Conservation (phyloP, 345 rosid genomes). For the Moricandia arvensis region DNA sequence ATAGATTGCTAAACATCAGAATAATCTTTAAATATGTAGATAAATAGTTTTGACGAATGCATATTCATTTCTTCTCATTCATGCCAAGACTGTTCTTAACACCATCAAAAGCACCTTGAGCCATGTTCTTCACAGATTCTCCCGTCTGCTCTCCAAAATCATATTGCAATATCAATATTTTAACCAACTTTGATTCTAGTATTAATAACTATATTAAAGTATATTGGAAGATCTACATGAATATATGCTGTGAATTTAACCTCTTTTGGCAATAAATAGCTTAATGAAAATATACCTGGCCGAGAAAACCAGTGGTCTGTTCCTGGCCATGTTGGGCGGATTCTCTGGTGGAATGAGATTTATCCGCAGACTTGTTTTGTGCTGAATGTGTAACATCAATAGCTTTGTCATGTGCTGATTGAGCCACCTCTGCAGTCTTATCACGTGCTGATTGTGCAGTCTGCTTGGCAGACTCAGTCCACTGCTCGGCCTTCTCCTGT, state of each 20-base stretch:
- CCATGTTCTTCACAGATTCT: slow-evolving; percentile 46
- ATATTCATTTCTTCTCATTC: slow-evolving; percentile 36
- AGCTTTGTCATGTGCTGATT: slow-evolving; percentile 28
- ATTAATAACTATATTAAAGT: not conserved
- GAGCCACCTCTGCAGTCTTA: slow-evolving; percentile 26
- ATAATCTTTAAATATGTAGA: not conserved
- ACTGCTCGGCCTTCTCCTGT: slow-evolving; percentile 37
- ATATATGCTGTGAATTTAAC: not conserved
- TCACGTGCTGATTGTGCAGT: slow-evolving; percentile 35
- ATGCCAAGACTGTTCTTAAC: slow-evolving; percentile 44
- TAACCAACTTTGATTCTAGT: not conserved
- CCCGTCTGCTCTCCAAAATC: slow-evolving; percentile 37
- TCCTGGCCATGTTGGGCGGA: slow-evolving; percentile 32
- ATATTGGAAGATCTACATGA: not conserved
- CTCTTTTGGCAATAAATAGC: not conserved
- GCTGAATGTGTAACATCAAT: slow-evolving; percentile 23
- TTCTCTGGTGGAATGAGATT: slow-evolving; percentile 16
- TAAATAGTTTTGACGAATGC: not conserved
- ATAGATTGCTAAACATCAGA: not conserved
- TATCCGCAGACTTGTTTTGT: slow-evolving; percentile 22
- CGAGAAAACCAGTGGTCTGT: slow-evolving; percentile 30
- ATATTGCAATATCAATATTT: not conserved
- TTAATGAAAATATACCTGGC: slow-evolving; percentile 23
- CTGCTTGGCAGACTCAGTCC: slow-evolving; percentile 38
- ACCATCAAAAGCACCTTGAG: slow-evolving; percentile 44